Conservation (phyloP, 805 yeast genomes). For the Metschnikowia shivogae region DNA sequence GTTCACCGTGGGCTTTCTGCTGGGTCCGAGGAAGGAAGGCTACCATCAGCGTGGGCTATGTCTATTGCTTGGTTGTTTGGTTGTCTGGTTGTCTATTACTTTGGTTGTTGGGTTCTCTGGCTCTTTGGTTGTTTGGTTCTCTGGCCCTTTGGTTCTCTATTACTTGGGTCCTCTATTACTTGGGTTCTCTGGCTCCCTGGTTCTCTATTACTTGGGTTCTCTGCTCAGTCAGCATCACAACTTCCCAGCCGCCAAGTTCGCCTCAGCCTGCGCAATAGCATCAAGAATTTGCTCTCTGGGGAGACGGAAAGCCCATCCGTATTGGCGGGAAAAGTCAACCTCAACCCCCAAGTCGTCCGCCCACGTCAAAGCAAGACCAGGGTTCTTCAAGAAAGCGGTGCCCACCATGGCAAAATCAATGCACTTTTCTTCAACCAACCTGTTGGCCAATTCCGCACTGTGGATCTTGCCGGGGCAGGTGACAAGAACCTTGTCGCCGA, state of each 20-base stretch:
- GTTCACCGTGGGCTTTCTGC: too few species aligned
- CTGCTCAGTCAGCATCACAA: too few species aligned
- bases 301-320: not conserved
- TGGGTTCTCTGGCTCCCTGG: too few species aligned
- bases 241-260: not conserved
- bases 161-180: too few species aligned
- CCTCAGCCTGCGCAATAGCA: conserved; percentile 2
- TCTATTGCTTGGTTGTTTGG: too few species aligned
- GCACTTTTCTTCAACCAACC: conserved; percentile 36
- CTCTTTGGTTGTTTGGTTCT: too few species aligned
- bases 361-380: conserved; percentile 46
- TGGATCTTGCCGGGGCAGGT: conserved; percentile 49
- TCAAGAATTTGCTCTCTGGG: conserved; percentile 1
- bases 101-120: too few species aligned
- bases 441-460: conserved; percentile 6
- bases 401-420: conserved; percentile 50
- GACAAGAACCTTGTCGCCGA: conserved; percentile 41
- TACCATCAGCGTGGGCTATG: too few species aligned
- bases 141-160: too few species aligned
- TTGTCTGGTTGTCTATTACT: too few species aligned
- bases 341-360: conserved; percentile 47
- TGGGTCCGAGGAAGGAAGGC: too few species aligned
- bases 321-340: conserved; percentile 19
- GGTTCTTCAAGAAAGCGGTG: conserved; percentile 43
- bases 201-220: too few species aligned